Conservation (phyloP, 2,329 filamentous ascomycete species). For the Ceratocystis ficicola region DNA sequence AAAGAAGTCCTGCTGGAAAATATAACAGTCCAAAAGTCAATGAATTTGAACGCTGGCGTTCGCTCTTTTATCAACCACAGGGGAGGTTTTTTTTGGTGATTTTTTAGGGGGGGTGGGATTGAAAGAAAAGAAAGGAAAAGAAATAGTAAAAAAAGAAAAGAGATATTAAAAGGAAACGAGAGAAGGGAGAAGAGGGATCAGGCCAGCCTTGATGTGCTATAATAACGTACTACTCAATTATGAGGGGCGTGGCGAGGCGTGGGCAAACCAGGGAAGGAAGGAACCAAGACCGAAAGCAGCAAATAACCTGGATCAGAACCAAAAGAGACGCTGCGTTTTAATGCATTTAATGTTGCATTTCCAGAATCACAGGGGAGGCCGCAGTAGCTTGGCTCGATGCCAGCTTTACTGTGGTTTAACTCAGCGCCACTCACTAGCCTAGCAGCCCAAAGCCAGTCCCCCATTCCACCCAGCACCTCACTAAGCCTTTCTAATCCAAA, state of each 20-base stretch:
- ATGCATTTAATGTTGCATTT: too few species aligned
- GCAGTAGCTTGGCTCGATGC: background rate
- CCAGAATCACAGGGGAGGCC: background rate
- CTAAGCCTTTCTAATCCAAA: too few species aligned
- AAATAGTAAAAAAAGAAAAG: constrained; percentile 4
- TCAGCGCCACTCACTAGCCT: too few species aligned
- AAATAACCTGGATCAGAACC: background rate
- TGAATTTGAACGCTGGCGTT: constrained; percentile 12
- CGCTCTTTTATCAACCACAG: constrained; percentile 14
- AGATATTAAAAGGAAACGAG: background rate
- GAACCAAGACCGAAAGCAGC: background rate
- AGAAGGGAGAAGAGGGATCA: background rate
- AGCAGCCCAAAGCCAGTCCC: too few species aligned
- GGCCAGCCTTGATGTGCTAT: background rate
- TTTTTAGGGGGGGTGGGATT: background rate
- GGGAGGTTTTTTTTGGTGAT: constrained; percentile 13
- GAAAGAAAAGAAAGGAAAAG: background rate
- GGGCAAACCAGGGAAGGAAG: constrained; percentile 1
- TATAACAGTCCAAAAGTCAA: constrained; percentile 18
- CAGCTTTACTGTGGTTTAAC: background rate
- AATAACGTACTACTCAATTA: background rate
- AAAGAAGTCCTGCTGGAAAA: constrained; percentile 17
- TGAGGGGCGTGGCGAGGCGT: background rate
- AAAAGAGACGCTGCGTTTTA: background rate
- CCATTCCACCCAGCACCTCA: too few species aligned